Percentiles rank a stretch among this genome's conserved stretches.
Conservation (phyloP, 2,329 filamentous ascomycete species). For the Claviceps monticola region DNA sequence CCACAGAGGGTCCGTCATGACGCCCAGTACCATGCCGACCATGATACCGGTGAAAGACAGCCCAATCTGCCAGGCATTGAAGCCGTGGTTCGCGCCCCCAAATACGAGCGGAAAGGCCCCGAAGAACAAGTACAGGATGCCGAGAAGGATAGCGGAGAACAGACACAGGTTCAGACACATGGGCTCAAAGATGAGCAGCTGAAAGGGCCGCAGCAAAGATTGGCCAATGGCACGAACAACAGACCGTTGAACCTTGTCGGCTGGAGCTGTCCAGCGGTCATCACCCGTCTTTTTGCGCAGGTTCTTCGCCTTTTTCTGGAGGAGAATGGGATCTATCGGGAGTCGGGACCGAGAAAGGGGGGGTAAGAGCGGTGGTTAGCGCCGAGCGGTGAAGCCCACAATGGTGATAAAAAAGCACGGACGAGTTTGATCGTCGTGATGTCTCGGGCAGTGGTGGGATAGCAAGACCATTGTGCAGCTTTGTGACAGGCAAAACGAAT, state of each 20-base stretch:
- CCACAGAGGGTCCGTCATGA: constrained; percentile 54
- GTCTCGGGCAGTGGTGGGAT: background rate
- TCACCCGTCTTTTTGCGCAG: constrained; percentile 67
- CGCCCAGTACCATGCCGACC: constrained; percentile 51
- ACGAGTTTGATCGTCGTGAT: background rate
- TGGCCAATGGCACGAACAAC: constrained; percentile 45
- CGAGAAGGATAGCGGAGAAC: constrained; percentile 72
- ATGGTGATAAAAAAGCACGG: background rate
- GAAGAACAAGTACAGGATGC: constrained; percentile 82
- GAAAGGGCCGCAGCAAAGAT: constrained; percentile 56
- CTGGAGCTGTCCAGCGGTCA: constrained; percentile 58
- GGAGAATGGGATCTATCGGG: constrained; percentile 44
- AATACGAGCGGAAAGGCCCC: constrained; percentile 79
- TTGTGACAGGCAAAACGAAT: background rate
- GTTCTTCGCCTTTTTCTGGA: constrained; percentile 56
- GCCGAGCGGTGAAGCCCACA: background rate
- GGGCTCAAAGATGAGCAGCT: constrained; percentile 67
- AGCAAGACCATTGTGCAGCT: background rate
- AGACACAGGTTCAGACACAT: constrained; percentile 77
- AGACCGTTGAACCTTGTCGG: constrained; percentile 58
- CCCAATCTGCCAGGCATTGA: constrained; percentile 69
- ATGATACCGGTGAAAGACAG: constrained; percentile 62
- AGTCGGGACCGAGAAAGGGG: background rate
- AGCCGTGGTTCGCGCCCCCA: constrained; percentile 51
- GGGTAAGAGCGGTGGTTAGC: background rate